A percentile compares a stretch with the other conserved stretches of the same genome.
Evolutionary conservation across 129 eudicot species (phyloP).

Genomic region (Dittrichia graveolens): DNA sequence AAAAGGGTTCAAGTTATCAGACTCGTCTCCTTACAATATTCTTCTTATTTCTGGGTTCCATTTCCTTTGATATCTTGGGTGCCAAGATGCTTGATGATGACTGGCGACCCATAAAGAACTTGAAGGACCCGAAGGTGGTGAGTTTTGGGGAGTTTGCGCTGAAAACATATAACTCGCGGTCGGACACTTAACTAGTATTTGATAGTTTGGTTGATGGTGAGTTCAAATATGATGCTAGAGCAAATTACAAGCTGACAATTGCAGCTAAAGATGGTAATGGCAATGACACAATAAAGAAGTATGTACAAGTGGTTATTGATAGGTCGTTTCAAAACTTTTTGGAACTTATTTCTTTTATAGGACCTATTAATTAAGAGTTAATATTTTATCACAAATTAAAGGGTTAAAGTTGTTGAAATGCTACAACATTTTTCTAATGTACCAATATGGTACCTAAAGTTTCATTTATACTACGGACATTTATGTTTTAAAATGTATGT

Average conservation of each 20-base stretch:
- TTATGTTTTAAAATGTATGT: too few species aligned
- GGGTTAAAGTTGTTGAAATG: too few species aligned
- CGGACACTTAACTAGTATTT: neutral
- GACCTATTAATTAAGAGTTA: neutral
- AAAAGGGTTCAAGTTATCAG: neutral
- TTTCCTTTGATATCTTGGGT: neutral
- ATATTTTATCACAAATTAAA: too few species aligned
- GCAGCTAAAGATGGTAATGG: slow-evolving; percentile 1
- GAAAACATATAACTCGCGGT: neutral
- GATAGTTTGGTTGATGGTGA: slow-evolving; percentile 1
- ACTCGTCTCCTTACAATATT: slow-evolving; percentile 6
- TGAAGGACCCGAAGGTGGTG: neutral
- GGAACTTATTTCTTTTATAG: slow-evolving; percentile 1
- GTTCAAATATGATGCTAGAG: neutral
- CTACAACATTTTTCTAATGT: too few species aligned
- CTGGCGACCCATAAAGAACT: neutral
- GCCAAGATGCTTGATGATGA: neutral
- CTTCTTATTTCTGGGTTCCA: neutral
- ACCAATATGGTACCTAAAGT: too few species aligned
- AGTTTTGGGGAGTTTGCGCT: slow-evolving; percentile 2
- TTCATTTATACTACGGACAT: too few species aligned
- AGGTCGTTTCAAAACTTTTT: slow-evolving; percentile 11
- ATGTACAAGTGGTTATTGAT: neutral
- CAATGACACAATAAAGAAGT: neutral
- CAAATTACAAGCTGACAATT: neutral